phyloP scores from a whole-genome alignment of 768 basidiomycete genomes.

The Amylocystis lapponica region DNA sequence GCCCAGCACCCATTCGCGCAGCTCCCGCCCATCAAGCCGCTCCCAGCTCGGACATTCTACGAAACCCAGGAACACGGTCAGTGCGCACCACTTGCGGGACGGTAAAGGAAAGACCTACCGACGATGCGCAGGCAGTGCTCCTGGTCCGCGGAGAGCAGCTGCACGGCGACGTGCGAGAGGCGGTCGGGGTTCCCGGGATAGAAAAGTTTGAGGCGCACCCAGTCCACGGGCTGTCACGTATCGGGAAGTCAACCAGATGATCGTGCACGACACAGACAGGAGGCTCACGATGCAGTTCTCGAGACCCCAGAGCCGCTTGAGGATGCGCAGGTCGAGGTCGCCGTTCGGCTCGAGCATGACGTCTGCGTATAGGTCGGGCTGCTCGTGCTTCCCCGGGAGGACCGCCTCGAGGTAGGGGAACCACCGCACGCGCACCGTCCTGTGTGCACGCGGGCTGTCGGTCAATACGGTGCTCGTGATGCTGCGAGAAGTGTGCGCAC shows the following conservation, averaged over 20 bases:
- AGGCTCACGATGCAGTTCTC: constrained; percentile 10
- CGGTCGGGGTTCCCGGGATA: not conserved
- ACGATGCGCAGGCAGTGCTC: not conserved
- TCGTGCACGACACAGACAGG: not conserved
- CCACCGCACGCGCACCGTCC: too few relatives aligned
- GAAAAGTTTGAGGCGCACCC: not conserved
- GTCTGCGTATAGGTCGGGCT: too few relatives aligned
- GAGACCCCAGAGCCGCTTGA: constrained; percentile 6
- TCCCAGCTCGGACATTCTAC: not conserved
- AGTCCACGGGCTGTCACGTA: not conserved
- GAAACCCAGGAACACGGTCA: not conserved
- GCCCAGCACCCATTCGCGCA: not conserved
- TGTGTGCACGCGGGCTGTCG: too few relatives aligned
- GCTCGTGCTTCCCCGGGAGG: too few relatives aligned
- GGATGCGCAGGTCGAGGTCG: constrained; percentile 2
- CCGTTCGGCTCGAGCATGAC: constrained; percentile 1
- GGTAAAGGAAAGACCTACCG: not conserved
- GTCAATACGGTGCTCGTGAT: too few relatives aligned
- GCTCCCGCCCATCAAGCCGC: not conserved
- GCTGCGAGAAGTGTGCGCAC: too few relatives aligned
- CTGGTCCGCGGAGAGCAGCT: not conserved
- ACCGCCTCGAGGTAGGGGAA: too few relatives aligned
- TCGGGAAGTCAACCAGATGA: not conserved
- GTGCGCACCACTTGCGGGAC: not conserved
- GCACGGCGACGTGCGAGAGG: not conserved